Conservation (phyloP, 2,329 filamentous ascomycete genomes). For the Pseudocercospora fuligena region DNA sequence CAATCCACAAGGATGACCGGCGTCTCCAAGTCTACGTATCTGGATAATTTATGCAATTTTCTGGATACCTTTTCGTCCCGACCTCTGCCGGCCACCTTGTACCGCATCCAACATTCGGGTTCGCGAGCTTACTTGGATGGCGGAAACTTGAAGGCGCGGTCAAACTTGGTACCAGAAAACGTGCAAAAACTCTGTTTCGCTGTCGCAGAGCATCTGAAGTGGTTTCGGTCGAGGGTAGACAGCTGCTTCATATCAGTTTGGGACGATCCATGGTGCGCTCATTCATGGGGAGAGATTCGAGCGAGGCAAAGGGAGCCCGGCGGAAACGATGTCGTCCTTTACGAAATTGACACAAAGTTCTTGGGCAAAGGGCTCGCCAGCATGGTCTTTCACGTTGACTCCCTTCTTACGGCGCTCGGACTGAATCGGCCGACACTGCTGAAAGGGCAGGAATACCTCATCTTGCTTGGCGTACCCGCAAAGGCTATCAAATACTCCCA, state of each 20-base stretch:
- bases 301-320: conserved; percentile 7
- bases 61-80: conserved; percentile 5
- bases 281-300: conserved; percentile 3
- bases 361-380: conserved; percentile 5
- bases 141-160: conserved; percentile 11
- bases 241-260: conserved; percentile 11
- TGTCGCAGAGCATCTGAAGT: conserved; percentile 4
- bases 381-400: conserved; percentile 11
- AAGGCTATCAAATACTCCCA: conserved; percentile 10
- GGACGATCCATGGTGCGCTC: conserved; percentile 11
- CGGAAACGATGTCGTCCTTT: conserved; percentile 1
- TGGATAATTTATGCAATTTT: conserved; percentile 8
- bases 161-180: conserved; percentile 3
- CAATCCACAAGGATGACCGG: neutral
- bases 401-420: neutral
- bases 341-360: conserved; percentile 5
- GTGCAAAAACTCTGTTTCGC: conserved; percentile 1
- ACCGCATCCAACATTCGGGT: conserved; percentile 8
- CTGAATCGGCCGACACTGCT: conserved; percentile 5
- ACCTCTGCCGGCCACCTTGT: conserved; percentile 8
- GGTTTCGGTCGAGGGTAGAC: conserved; percentile 4
- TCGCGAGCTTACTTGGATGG: conserved; percentile 10
- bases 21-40: conserved; percentile 1
- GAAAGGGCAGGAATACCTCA: conserved; percentile 5
- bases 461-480: neutral